Evolutionary conservation across 768 basidiomycete genomes (phyloP).

Genomic region (Guyanaporus albipodus): DNA sequence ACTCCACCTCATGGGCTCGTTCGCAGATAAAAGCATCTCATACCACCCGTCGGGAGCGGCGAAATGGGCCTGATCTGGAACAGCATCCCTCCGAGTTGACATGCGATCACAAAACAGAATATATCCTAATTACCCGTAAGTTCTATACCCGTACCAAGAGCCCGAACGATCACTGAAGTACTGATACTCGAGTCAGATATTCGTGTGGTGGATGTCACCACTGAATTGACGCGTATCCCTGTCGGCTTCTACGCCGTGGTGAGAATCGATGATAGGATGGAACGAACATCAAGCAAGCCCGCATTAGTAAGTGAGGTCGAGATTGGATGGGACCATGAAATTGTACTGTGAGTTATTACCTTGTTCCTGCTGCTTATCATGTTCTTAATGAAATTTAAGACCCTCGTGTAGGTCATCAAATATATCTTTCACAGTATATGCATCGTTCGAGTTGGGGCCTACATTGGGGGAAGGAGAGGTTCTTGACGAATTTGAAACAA

Average conservation of each 20-base stretch:
- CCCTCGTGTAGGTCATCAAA: not conserved
- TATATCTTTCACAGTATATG: not conserved
- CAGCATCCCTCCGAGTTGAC: not conserved
- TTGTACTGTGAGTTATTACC: not conserved
- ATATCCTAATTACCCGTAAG: not conserved
- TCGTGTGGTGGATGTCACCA: not conserved
- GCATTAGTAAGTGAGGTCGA: not conserved
- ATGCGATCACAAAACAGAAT: not conserved
- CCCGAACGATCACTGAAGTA: not conserved
- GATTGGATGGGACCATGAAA: constrained; percentile 1
- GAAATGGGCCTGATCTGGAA: no score
- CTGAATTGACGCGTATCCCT: not conserved
- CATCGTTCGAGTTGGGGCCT: constrained; percentile 6
- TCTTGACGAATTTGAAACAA: not conserved
- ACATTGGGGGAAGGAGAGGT: constrained; percentile 7
- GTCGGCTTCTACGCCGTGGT: not conserved
- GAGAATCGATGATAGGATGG: not conserved
- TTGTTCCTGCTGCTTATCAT: not conserved
- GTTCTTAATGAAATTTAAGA: not conserved
- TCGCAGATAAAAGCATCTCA: no score
- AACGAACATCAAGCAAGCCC: not conserved
- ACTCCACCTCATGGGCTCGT: no score
- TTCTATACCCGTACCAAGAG: not conserved
- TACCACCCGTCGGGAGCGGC: no score
- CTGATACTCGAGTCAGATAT: not conserved